Evolutionary conservation across 768 basidiomycete species (phyloP), one percentile per base, ranked within the genome.

Genomic region (Inosperma sp.): DNA sequence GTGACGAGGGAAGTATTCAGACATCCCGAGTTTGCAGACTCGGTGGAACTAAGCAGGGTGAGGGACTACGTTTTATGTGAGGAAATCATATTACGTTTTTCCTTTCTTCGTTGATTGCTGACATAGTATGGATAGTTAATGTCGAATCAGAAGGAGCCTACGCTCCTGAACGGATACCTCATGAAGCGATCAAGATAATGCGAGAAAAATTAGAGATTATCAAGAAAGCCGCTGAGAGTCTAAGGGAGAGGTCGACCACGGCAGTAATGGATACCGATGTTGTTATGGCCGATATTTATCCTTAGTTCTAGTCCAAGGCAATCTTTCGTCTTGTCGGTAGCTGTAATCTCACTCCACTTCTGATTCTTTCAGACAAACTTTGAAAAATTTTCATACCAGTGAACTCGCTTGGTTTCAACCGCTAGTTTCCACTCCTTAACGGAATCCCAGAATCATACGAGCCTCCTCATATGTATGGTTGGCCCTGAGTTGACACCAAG

Each of bases 121-220:
- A 14, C 29, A 25, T 44, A 23, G 33, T 45, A 40, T 4, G 30
- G n/a, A 13, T 62, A 90, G 94, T 91, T 73, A 88, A 81, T 54
- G 76, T 98, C 31, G 94, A 98, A 67, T 92, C 92, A 0, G 89
- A 93, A 61, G 87, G 94, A 4, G 81, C 89, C 10, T 96, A 96
- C 63, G 69, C 79, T 3, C 93, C 95, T 0, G 82, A 94, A 68
- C 78, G 88, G 26, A 72, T 98, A 9, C 70, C 95, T 12, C 82
- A 82, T 0, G 92, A 93, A 61, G 77, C 93, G 0, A 78, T 93
- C 55, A 72, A 76, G 22, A 84, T 96, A 37, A 84, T 97, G 81
- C 76, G 92, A 37, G 75, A 75, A 30, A 98, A 98, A 64, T 79
- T 96, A 14, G 68, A 69, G 8, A 70, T 68, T 4, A 73, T 90